A percentile compares a stretch with the other conserved stretches of the same genome.
Conservation (phyloP, 148 eudicot species). For the Nyssa sinensis region DNA sequence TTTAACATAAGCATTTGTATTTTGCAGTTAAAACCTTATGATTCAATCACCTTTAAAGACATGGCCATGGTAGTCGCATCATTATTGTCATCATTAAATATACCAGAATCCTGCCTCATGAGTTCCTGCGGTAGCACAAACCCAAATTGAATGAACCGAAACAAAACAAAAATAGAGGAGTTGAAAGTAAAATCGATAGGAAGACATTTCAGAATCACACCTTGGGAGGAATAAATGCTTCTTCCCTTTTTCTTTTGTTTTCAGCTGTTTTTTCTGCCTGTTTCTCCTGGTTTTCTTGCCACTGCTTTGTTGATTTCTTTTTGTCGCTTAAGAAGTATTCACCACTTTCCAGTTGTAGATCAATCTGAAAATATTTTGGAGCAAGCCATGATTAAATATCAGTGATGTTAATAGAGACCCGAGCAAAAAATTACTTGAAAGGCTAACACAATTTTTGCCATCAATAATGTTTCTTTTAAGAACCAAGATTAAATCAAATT, state of each 20-base stretch:
- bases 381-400: not conserved
- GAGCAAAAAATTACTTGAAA: too few relatives aligned
- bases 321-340: slow-evolving; percentile 85
- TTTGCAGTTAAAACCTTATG: not conserved
- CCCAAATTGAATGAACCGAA: too few relatives aligned
- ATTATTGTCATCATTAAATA: slow-evolving; percentile 28
- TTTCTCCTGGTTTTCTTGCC: slow-evolving; percentile 82
- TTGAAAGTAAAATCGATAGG: not conserved
- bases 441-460: too few relatives aligned
- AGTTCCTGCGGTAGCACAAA: slow-evolving; percentile 50
- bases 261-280: slow-evolving; percentile 80
- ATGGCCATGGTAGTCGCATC: slow-evolving; percentile 54
- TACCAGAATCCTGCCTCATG: slow-evolving; percentile 21
- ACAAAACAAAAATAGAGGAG: too few relatives aligned
- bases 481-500: not conserved
- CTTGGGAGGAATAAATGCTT: slow-evolving; percentile 83
- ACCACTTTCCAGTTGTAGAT: slow-evolving; percentile 78
- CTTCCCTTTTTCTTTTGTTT: slow-evolving; percentile 69
- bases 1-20: too few relatives aligned
- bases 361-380: slow-evolving; percentile 43
- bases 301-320: slow-evolving; percentile 72
- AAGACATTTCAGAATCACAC: slow-evolving; percentile 26
- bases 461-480: not conserved
- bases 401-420: too few relatives aligned
- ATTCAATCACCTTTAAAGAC: slow-evolving; percentile 66